Conservation (phyloP, 768 basidiomycete species). For the Boletus coccyginus region DNA sequence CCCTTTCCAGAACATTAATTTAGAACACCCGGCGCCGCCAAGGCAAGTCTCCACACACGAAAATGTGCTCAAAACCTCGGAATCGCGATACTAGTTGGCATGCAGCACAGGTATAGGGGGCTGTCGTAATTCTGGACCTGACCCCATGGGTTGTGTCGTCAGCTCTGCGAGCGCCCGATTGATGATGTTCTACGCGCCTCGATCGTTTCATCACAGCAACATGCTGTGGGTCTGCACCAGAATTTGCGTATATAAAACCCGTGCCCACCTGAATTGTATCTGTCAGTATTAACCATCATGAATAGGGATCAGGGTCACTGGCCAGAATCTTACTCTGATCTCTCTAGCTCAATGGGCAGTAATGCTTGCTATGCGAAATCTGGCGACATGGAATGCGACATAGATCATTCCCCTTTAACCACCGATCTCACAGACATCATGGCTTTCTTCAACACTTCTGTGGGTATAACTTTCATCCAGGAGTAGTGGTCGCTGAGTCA, state of each 20-base stretch:
- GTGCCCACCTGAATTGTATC: not conserved
- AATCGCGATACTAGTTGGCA: slow-evolving; percentile 20
- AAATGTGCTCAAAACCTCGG: slow-evolving; percentile 15
- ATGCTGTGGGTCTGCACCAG: slow-evolving; percentile 19
- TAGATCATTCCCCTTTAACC: not conserved
- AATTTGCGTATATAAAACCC: slow-evolving; percentile 11
- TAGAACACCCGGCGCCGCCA: not conserved
- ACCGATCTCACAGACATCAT: not conserved
- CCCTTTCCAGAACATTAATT: slow-evolving; percentile 16
- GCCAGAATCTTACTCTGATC: slow-evolving; percentile 4
- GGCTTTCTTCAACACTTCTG: not conserved
- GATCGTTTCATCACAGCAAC: slow-evolving; percentile 18
- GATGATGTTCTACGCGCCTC: not conserved
- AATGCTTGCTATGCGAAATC: not conserved
- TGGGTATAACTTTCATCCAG: slow-evolving; percentile 9
- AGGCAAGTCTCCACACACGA: not conserved
- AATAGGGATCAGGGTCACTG: not conserved
- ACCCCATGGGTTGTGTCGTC: not conserved
- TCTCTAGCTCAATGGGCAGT: not conserved
- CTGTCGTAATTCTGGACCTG: slow-evolving; percentile 2
- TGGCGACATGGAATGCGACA: not conserved
- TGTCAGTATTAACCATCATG: slow-evolving; percentile 18
- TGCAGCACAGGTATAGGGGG: not conserved
- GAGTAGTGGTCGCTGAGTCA: not conserved
- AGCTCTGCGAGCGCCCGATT: not conserved